Conservation (phyloP, 2,329 filamentous ascomycete genomes). For the Aspergillus oerlinghausenensis region DNA sequence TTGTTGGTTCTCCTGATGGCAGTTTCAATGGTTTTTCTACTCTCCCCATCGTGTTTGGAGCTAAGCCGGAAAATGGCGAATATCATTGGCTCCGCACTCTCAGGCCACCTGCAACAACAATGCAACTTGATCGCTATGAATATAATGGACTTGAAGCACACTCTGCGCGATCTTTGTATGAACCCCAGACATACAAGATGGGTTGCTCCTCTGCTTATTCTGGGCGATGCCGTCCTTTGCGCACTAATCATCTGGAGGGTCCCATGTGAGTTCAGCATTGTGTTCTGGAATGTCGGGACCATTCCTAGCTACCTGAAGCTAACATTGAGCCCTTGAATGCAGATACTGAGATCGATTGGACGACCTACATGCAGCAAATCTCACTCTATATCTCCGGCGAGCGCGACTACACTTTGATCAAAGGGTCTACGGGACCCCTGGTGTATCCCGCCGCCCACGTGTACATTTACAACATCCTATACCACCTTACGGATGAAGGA, state of each 20-base stretch:
- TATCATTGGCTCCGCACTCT: slow-evolving; percentile 12
- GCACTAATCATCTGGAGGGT: slow-evolving; percentile 72
- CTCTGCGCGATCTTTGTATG: slow-evolving; percentile 41
- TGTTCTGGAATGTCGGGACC: slow-evolving; percentile 4
- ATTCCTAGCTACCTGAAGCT: slow-evolving; percentile 2
- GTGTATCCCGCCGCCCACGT: slow-evolving; percentile 95
- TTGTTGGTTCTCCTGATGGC: neutral
- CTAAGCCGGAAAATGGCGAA: slow-evolving; percentile 19
- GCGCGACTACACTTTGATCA: slow-evolving; percentile 79
- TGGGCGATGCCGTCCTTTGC: slow-evolving; percentile 68
- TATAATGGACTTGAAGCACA: slow-evolving; percentile 30
- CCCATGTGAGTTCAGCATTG: slow-evolving; percentile 59
- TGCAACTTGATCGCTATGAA: neutral
- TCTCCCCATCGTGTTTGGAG: neutral
- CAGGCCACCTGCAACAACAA: slow-evolving; percentile 12
- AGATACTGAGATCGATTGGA: slow-evolving; percentile 99
- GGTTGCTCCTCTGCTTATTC: slow-evolving; percentile 63
- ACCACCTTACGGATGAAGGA: slow-evolving; percentile 71
- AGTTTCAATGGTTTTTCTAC: neutral
- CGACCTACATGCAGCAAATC: slow-evolving; percentile 93
- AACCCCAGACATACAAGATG: slow-evolving; percentile 56
- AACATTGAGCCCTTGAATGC: slow-evolving; percentile 24
- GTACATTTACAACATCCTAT: slow-evolving; percentile 79
- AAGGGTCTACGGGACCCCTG: slow-evolving; percentile 83
- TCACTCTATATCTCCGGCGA: slow-evolving; percentile 75